These are phyloP conservation scores for Obba rivulosa DNA, from an alignment of 768 basidiomycete genomes.

Conservation along the genomic window DNA sequence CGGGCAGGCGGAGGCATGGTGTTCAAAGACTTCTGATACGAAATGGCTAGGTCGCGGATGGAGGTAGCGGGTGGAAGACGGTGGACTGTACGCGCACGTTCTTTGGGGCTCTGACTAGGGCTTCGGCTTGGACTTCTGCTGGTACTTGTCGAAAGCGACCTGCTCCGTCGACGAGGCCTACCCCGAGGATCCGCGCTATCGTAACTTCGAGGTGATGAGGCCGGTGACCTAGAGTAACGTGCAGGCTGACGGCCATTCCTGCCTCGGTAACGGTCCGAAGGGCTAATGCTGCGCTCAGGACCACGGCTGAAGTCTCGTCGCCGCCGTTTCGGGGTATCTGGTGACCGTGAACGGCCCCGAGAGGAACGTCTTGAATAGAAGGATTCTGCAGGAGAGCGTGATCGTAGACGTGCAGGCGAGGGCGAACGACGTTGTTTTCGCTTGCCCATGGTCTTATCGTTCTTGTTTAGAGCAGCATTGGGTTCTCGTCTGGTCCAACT, in stretches of 20 bases:
- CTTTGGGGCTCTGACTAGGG: conserved; percentile 41
- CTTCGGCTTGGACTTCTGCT: conserved; percentile 51
- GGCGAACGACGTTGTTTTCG: conserved; percentile 38
- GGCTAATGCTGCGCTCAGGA: conserved; percentile 41
- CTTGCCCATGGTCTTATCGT: conserved; percentile 30
- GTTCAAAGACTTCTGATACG: too few species aligned
- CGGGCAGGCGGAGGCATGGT: background rate
- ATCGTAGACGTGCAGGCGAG: conserved; percentile 41
- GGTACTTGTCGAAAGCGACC: conserved; percentile 51
- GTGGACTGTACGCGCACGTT: conserved; percentile 52
- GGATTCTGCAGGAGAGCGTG: conserved; percentile 60
- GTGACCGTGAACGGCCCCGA: conserved; percentile 57
- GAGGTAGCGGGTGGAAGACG: conserved; percentile 51
- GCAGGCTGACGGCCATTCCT: conserved; percentile 30
- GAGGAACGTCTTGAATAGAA: conserved; percentile 59
- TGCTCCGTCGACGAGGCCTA: conserved; percentile 36
- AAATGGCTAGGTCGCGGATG: conserved; percentile 25
- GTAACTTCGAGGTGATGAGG: conserved; percentile 21
- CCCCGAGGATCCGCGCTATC: conserved; percentile 31
- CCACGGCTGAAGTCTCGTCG: conserved; percentile 47
- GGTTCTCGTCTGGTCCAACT: conserved; percentile 68
- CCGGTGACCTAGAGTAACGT: conserved; percentile 24
- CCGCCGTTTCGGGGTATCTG: conserved; percentile 54
- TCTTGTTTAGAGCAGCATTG: conserved; percentile 35
- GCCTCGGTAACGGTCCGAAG: conserved; percentile 35